phyloP scores from a whole-genome alignment of 2,329 filamentous ascomycete genomes.

The Ascochyta koolunga region DNA sequence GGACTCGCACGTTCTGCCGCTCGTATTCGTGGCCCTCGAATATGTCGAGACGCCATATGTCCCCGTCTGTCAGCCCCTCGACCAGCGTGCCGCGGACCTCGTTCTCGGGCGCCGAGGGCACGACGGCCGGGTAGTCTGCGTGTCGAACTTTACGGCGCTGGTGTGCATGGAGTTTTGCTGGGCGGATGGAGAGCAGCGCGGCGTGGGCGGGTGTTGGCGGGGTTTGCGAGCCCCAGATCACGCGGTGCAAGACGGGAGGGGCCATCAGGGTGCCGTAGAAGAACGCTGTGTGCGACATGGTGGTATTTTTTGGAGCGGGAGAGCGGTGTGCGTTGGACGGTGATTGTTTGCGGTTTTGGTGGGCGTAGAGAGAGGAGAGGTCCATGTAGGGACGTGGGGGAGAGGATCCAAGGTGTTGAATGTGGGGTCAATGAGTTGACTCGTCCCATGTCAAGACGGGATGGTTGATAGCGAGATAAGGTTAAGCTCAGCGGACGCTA shows the following conservation, averaged over 20 bases:
- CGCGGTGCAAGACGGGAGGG: slow-evolving; percentile 82
- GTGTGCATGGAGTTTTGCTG: slow-evolving; percentile 77
- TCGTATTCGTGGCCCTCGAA: slow-evolving; percentile 83
- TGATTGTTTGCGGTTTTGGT: slow-evolving; percentile 1
- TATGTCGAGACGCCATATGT: slow-evolving; percentile 75
- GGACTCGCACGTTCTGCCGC: slow-evolving; percentile 57
- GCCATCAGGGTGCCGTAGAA: slow-evolving; percentile 81
- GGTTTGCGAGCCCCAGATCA: slow-evolving; percentile 70
- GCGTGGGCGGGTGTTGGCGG: slow-evolving; percentile 57
- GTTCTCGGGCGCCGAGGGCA: slow-evolving; percentile 45
- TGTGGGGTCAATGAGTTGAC: background rate
- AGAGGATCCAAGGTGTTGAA: slow-evolving; percentile 16
- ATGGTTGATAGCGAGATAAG: slow-evolving; percentile 19
- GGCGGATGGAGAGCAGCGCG: slow-evolving; percentile 66
- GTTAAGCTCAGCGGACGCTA: slow-evolving; percentile 33
- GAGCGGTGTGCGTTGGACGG: background rate
- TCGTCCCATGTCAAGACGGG: background rate
- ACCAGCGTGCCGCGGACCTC: slow-evolving; percentile 76
- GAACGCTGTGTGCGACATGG: slow-evolving; percentile 60
- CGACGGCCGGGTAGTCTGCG: slow-evolving; percentile 83
- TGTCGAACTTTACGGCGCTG: slow-evolving; percentile 71
- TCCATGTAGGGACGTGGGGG: slow-evolving; percentile 5
- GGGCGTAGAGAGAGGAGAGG: slow-evolving; percentile 15
- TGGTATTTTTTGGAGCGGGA: background rate
- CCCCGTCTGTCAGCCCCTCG: slow-evolving; percentile 76